Percentiles rank a stretch among this genome's conserved stretches.
Conservation (phyloP, 2,329 filamentous ascomycete species). For the Cephalotrichum gorgonifer region DNA sequence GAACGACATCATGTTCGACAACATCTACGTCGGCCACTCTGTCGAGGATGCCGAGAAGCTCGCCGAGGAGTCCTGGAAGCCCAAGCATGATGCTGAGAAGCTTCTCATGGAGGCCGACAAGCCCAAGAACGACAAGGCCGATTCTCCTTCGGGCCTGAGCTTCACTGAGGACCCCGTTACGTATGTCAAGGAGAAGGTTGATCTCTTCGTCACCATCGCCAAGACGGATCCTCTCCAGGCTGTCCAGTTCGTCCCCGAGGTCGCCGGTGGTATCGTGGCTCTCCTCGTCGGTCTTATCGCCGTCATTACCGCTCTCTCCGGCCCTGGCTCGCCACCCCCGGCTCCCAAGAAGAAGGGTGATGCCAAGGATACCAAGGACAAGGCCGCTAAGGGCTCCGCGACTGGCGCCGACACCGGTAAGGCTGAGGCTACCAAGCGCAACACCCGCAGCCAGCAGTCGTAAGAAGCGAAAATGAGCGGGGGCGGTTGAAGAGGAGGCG, state of each 20-base stretch:
- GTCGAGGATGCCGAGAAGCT: constrained; percentile 84
- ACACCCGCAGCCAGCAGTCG: constrained; percentile 42
- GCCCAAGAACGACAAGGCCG: constrained; percentile 64
- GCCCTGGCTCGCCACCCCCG: constrained; percentile 54
- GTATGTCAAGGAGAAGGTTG: constrained; percentile 86
- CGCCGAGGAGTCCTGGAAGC: constrained; percentile 77
- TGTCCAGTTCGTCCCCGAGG: constrained; percentile 82
- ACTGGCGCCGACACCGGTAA: constrained; percentile 64
- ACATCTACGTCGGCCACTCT: constrained; percentile 99
- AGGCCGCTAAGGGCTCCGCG: constrained; percentile 50
- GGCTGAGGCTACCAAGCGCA: constrained; percentile 56
- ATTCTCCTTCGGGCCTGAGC: constrained; percentile 65
- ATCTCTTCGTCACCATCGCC: constrained; percentile 78
- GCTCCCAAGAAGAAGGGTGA: constrained; percentile 67
- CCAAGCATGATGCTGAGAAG: constrained; percentile 79
- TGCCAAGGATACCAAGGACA: constrained; percentile 45
- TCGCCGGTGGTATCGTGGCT: constrained; percentile 69
- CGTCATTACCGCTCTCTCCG: constrained; percentile 57
- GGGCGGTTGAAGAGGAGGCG: constrained; percentile 1
- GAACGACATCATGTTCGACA: constrained; percentile 96
- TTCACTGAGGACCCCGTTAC: constrained; percentile 85
- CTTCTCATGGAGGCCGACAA: constrained; percentile 66
- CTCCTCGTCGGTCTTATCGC: constrained; percentile 60
- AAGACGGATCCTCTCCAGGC: constrained; percentile 76
- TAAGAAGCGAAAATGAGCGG: constrained; percentile 16